Percentiles rank a stretch among this genome's conserved stretches.
Evolutionary conservation across 768 basidiomycete species (phyloP).

Genomic region (Rhizopogon roseolus): DNA sequence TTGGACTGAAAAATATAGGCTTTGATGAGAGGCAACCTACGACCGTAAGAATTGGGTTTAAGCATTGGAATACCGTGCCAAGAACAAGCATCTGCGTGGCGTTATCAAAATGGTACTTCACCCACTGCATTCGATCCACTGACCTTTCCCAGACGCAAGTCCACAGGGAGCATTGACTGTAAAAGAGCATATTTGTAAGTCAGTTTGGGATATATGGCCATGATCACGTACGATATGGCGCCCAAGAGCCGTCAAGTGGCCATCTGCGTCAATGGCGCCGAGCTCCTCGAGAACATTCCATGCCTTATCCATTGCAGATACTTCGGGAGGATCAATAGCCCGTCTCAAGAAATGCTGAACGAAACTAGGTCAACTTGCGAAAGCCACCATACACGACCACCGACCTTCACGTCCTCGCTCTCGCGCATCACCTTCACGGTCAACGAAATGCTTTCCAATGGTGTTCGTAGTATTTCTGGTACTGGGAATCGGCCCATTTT

Average conservation of each 20-base stretch:
- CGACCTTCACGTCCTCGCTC: slow-evolving; percentile 72
- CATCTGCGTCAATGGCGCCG: slow-evolving; percentile 65
- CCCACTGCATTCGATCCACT: not conserved
- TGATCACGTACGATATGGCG: slow-evolving; percentile 56
- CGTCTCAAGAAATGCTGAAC: slow-evolving; percentile 56
- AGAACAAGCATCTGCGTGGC: slow-evolving; percentile 77
- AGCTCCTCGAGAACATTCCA: slow-evolving; percentile 70
- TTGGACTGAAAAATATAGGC: slow-evolving; percentile 75
- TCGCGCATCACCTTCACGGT: slow-evolving; percentile 78
- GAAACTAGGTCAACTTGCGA: not conserved
- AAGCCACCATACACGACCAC: slow-evolving; percentile 11
- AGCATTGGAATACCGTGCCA: slow-evolving; percentile 76
- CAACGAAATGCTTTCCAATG: slow-evolving; percentile 77
- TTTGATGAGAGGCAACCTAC: slow-evolving; percentile 84
- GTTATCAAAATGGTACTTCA: not conserved
- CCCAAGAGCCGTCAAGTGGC: slow-evolving; percentile 75
- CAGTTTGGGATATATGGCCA: not conserved
- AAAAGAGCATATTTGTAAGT: slow-evolving; percentile 3
- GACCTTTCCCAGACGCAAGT: slow-evolving; percentile 84
- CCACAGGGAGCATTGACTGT: slow-evolving; percentile 82
- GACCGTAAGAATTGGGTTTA: slow-evolving; percentile 77
- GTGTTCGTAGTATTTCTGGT: slow-evolving; percentile 86
- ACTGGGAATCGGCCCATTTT: slow-evolving; percentile 68
- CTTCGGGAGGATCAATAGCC: slow-evolving; percentile 81
- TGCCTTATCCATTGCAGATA: slow-evolving; percentile 71